Evolutionary conservation across 2,329 filamentous ascomycete genomes (phyloP).

Genomic region (Apiospora saccharicola): DNA sequence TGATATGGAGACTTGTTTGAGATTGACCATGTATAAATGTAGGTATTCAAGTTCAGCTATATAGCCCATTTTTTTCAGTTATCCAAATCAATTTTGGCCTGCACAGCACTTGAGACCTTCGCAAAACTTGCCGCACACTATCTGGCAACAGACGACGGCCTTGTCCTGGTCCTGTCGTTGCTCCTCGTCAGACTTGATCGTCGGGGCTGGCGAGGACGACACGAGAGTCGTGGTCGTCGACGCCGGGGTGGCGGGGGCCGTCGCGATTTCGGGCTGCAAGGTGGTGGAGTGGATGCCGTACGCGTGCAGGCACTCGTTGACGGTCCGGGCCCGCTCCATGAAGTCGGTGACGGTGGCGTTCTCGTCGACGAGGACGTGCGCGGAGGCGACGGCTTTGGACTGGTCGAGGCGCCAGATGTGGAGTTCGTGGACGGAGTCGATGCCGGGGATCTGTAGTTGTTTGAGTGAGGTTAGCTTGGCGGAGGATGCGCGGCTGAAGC

Average conservation of each 20-base stretch:
- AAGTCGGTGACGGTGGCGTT: constrained; percentile 65
- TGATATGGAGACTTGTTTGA: no score
- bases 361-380: constrained; percentile 70
- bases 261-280: constrained; percentile 70
- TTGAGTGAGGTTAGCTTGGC: constrained; percentile 31
- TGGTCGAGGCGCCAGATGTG: constrained; percentile 80
- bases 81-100: no score
- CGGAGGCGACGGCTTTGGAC: constrained; percentile 72
- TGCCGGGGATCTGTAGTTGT: constrained; percentile 69
- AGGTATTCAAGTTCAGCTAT: no score
- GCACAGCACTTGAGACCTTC: constrained; percentile 42
- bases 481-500: no score
- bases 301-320: constrained; percentile 74
- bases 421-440: constrained; percentile 73
- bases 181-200: constrained; percentile 39
- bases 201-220: constrained; percentile 31
- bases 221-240: constrained; percentile 13
- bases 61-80: no score
- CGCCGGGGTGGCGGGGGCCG: constrained; percentile 24
- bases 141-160: constrained; percentile 45
- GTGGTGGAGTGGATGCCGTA: constrained; percentile 78
- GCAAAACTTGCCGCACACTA: constrained; percentile 41
- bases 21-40: no score
- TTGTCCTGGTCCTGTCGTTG: no score
- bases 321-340: constrained; percentile 64